A percentile compares a stretch with the other conserved stretches of the same genome.
Evolutionary conservation across 306 rosid genomes (phyloP).

Genomic region (Cucumis hystrix): DNA sequence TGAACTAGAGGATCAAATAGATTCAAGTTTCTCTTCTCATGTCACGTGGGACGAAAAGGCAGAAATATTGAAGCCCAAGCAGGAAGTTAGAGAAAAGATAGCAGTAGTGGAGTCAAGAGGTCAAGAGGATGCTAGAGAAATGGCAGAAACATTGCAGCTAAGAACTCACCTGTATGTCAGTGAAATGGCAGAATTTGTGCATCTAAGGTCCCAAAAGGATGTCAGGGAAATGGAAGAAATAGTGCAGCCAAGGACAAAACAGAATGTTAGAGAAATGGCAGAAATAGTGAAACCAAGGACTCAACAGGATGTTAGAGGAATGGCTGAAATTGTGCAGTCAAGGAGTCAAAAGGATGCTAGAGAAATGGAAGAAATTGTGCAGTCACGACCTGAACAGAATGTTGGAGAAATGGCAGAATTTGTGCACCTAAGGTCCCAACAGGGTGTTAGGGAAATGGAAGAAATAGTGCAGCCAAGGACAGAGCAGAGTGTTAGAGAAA

Average conservation of each 20-base stretch:
- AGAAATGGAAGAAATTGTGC: slow-evolving; percentile 29
- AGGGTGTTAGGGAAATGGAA: background rate
- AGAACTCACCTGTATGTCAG: slow-evolving; percentile 22
- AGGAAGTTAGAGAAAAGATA: background rate
- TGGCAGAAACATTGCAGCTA: slow-evolving; percentile 35
- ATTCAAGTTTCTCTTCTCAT: slow-evolving; percentile 43
- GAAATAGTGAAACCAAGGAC: background rate
- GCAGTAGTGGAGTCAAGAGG: slow-evolving; percentile 37
- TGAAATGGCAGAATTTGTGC: slow-evolving; percentile 49
- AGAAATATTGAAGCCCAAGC: slow-evolving; percentile 31
- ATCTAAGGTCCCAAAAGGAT: background rate
- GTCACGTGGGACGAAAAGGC: slow-evolving; percentile 90
- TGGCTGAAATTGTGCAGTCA: slow-evolving; percentile 34
- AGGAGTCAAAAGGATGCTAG: slow-evolving; percentile 22
- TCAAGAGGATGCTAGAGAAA: slow-evolving; percentile 24
- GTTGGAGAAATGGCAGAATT: slow-evolving; percentile 40
- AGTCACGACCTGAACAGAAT: slow-evolving; percentile 25
- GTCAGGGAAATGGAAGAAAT: background rate
- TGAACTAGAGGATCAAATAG: slow-evolving; percentile 41
- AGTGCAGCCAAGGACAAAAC: background rate
- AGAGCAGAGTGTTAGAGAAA: background rate
- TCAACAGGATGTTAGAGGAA: background rate
- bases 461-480: background rate
- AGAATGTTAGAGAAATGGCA: background rate
- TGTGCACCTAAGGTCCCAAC: slow-evolving; percentile 13